Evolutionary conservation across 108 stramenopile species (phyloP).

Genomic region (Skeletonema menzelii): DNA sequence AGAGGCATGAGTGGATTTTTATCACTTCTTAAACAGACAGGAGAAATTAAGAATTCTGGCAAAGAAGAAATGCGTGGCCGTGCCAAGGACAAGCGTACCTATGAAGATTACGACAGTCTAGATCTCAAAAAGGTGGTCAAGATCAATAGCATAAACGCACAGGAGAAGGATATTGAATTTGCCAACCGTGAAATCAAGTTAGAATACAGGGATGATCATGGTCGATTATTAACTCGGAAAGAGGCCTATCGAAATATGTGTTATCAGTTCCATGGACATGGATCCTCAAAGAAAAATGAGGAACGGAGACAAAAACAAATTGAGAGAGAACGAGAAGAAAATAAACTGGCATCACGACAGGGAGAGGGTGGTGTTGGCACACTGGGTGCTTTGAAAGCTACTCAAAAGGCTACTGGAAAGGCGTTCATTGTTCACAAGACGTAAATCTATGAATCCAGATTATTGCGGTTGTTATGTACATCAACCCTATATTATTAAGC

Average conservation of each 20-base stretch:
- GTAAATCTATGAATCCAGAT: constrained; percentile 8
- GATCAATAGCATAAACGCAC: constrained; percentile 57
- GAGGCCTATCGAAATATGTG: constrained; percentile 96
- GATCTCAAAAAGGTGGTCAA: constrained; percentile 81
- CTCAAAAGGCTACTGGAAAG: constrained; percentile 91
- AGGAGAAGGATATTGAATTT: constrained; percentile 77
- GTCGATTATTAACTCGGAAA: constrained; percentile 90
- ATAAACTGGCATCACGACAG: constrained; percentile 53
- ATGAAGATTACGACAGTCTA: constrained; percentile 82
- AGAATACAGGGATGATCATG: constrained; percentile 95
- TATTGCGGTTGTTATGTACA: neutral
- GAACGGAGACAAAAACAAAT: constrained; percentile 85
- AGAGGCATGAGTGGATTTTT: constrained; percentile 80
- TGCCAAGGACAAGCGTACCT: constrained; percentile 88
- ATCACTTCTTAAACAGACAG: constrained; percentile 80
- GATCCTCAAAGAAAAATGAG: constrained; percentile 92
- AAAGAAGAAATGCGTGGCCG: constrained; percentile 85
- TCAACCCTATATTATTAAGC: neutral
- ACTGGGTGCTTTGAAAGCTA: constrained; percentile 84
- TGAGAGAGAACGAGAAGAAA: constrained; percentile 76
- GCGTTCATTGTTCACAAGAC: constrained; percentile 92
- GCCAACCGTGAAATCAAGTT: constrained; percentile 90
- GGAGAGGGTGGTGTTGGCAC: constrained; percentile 64
- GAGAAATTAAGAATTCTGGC: constrained; percentile 72
- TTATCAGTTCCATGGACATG: constrained; percentile 98